Evolutionary conservation across 1,284 basidiomycete genomes (phyloP).

Genomic region (Tylopilus orsonianus): DNA sequence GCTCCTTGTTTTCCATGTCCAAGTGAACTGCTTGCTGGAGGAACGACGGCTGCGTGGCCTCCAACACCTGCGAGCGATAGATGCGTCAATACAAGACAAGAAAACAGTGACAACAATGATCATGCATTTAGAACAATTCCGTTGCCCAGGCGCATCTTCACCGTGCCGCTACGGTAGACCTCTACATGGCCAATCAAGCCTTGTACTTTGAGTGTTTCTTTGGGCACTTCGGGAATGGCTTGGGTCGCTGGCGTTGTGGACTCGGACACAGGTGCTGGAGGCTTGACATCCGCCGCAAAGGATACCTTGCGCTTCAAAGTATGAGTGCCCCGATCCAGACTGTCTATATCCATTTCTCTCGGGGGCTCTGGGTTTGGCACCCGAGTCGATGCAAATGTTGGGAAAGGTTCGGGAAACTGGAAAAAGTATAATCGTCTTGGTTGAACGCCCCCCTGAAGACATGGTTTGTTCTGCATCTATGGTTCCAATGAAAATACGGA

Average conservation of each 20-base stretch:
- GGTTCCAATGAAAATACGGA: slow-evolving; percentile 26
- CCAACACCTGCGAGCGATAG: slow-evolving; percentile 59
- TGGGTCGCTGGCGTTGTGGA: slow-evolving; percentile 28
- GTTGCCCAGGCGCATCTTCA: slow-evolving; percentile 81
- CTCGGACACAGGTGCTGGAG: slow-evolving; percentile 31
- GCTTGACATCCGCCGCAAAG: slow-evolving; percentile 61
- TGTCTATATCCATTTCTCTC: slow-evolving; percentile 32
- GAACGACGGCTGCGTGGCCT: slow-evolving; percentile 86
- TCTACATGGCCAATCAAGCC: slow-evolving; percentile 82
- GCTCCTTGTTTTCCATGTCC: slow-evolving; percentile 56
- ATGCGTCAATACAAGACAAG: slow-evolving; percentile 5
- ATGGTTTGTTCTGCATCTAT: slow-evolving; percentile 3
- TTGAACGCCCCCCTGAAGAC: slow-evolving; percentile 41
- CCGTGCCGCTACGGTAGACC: slow-evolving; percentile 80
- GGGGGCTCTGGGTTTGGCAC: slow-evolving; percentile 19
- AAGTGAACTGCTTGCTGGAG: slow-evolving; percentile 85
- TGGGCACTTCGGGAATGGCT: slow-evolving; percentile 27
- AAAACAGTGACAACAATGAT: slow-evolving; percentile 13
- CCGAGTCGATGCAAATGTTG: slow-evolving; percentile 55
- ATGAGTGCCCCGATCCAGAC: slow-evolving; percentile 21
- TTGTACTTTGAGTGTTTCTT: slow-evolving; percentile 52
- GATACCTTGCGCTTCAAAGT: slow-evolving; percentile 52
- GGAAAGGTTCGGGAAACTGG: slow-evolving; percentile 91
- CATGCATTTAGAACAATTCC: slow-evolving; percentile 82
- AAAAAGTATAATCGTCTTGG: slow-evolving; percentile 84